phyloP scores from a whole-genome alignment of 2,329 filamentous ascomycete genomes.

The Aurifilum marmelostoma region DNA sequence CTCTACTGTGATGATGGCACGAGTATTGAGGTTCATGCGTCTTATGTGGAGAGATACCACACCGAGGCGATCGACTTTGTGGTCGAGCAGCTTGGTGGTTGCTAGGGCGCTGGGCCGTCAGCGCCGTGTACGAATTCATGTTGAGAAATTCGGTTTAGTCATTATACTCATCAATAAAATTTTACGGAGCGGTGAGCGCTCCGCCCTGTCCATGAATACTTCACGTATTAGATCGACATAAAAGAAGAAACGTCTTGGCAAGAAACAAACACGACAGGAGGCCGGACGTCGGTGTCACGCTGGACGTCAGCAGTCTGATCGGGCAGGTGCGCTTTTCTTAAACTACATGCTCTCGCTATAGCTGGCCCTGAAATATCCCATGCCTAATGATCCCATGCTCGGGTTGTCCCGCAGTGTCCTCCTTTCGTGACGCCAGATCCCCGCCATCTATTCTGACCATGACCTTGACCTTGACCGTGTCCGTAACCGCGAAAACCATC shows the following conservation, averaged over 20 bases:
- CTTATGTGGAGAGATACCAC: slow-evolving; percentile 15
- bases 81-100: slow-evolving; percentile 7
- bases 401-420: neutral
- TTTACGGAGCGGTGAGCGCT: neutral
- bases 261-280: neutral
- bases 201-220: no score
- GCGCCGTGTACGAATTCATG: no score
- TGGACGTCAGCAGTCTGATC: neutral
- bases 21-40: slow-evolving; percentile 14
- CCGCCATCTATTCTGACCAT: neutral
- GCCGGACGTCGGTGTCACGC: neutral
- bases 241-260: neutral
- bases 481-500: neutral
- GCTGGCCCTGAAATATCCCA: neutral
- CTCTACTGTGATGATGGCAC: slow-evolving; percentile 17
- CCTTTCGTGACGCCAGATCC: neutral
- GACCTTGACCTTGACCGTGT: neutral
- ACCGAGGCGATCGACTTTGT: slow-evolving; percentile 14
- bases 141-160: neutral
- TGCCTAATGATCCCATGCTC: neutral
- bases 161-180: no score
- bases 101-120: neutral
- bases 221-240: neutral
- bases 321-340: neutral
- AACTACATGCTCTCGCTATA: neutral